Percentiles rank a stretch among this genome's conserved stretches.
Conservation (phyloP, 495 filamentous ascomycete genomes). For the Lasiosphaeris hirsuta region DNA sequence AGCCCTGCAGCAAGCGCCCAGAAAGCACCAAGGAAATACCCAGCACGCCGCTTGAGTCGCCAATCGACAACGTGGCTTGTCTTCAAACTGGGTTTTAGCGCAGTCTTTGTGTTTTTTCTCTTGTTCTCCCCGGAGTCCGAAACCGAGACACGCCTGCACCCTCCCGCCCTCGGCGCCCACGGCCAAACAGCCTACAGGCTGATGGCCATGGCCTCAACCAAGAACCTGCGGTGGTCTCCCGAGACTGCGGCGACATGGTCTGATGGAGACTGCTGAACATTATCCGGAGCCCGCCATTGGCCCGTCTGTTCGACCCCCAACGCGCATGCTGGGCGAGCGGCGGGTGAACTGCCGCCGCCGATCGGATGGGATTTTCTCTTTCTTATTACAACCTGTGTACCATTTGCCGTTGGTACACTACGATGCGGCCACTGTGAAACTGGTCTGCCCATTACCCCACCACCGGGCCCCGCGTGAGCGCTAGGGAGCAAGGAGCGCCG, state of each 20-base stretch:
- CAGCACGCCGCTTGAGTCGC: too few relatives aligned
- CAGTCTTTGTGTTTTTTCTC: neutral
- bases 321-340: neutral
- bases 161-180: neutral
- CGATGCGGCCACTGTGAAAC: too few relatives aligned
- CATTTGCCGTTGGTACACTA: conserved; percentile 5
- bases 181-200: neutral
- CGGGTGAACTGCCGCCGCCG: neutral
- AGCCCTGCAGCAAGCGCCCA: too few relatives aligned
- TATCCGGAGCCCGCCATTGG: conserved; percentile 17
- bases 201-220: neutral
- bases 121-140: conserved; percentile 7
- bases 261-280: conserved; percentile 2
- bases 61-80: too few relatives aligned
- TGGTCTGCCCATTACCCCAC: conserved; percentile 2
- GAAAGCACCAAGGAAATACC: too few relatives aligned
- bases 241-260: neutral
- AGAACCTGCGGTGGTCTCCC: neutral
- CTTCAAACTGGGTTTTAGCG: neutral
- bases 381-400: neutral
- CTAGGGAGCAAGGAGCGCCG: neutral
- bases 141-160: neutral
- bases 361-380: neutral
- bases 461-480: neutral
- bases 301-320: neutral